Evolutionary conservation across 2,329 filamentous ascomycete genomes (phyloP).

Genomic region (Aspergillus persii): DNA sequence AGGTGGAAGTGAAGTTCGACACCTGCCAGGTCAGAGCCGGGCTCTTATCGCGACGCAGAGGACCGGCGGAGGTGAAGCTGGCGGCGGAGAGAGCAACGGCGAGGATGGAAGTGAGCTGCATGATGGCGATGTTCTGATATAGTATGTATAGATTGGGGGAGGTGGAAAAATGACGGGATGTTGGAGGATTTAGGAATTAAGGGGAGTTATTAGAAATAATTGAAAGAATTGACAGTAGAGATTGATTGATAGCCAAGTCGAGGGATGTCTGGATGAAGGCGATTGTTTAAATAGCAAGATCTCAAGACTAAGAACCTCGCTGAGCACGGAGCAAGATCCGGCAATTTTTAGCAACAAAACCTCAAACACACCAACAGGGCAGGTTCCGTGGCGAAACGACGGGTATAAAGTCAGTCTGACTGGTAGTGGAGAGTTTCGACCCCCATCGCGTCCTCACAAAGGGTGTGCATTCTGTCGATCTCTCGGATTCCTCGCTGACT

Average conservation of each 20-base stretch:
- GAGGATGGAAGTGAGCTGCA: slow-evolving; percentile 30
- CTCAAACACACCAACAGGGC: not conserved
- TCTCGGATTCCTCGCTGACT: not conserved
- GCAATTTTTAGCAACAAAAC: not conserved
- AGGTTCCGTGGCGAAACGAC: not conserved
- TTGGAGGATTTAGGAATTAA: not conserved
- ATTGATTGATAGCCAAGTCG: not conserved
- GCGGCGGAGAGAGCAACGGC: slow-evolving; percentile 24
- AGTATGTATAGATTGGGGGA: not conserved
- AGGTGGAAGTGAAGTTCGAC: slow-evolving; percentile 29
- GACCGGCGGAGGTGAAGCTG: slow-evolving; percentile 20
- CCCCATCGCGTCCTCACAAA: not conserved
- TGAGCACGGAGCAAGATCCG: not conserved
- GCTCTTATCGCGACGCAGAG: slow-evolving; percentile 12
- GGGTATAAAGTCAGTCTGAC: not conserved
- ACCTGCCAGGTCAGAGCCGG: slow-evolving; percentile 30
- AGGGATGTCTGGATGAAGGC: not conserved
- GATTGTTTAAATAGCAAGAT: not conserved
- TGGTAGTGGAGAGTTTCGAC: not conserved
- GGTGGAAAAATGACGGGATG: not conserved
- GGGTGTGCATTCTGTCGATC: slow-evolving; percentile 6
- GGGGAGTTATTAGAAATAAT: not conserved
- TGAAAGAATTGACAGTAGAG: not conserved
- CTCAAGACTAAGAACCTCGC: not conserved
- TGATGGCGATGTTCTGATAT: slow-evolving; percentile 15